These are phyloP conservation scores for Zalerion maritima DNA, from an alignment of 495 filamentous ascomycete species.

Conservation along the genomic window DNA sequence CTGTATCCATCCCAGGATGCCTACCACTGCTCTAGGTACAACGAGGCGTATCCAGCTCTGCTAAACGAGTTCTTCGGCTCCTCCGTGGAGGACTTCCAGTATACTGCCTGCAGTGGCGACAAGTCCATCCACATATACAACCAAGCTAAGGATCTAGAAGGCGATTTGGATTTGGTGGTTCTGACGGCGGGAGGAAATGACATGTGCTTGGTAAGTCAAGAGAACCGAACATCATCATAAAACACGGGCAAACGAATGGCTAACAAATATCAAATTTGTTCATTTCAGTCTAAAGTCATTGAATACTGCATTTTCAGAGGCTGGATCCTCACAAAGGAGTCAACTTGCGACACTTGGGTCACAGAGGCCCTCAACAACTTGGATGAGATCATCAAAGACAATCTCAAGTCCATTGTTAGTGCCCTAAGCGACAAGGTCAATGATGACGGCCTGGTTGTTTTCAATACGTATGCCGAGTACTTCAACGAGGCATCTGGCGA, in stretches of 20 bases:
- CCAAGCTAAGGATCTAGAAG: slow-evolving; percentile 8
- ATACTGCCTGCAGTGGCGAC: slow-evolving; percentile 14
- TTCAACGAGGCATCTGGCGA: slow-evolving; percentile 12
- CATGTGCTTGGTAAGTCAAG: slow-evolving; percentile 13
- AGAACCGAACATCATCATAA: background rate
- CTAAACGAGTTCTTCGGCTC: slow-evolving; percentile 7
- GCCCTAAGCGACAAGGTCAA: slow-evolving; percentile 13
- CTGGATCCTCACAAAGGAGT: slow-evolving; percentile 8
- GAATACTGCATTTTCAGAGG: slow-evolving; percentile 12
- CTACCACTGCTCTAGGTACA: slow-evolving; percentile 15
- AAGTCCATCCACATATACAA: slow-evolving; percentile 7
- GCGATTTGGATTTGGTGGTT: slow-evolving; percentile 14
- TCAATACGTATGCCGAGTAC: slow-evolving; percentile 14
- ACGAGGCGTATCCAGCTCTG: slow-evolving; percentile 8
- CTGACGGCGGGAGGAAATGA: slow-evolving; percentile 22
- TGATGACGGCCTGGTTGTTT: slow-evolving; percentile 11
- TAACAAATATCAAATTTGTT: no score
- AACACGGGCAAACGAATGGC: no score
- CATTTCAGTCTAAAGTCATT: slow-evolving; percentile 9
- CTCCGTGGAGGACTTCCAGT: slow-evolving; percentile 6
- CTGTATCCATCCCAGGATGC: slow-evolving; percentile 3
- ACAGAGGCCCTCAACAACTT: slow-evolving; percentile 11
- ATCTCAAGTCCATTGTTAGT: slow-evolving; percentile 9
- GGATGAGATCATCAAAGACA: slow-evolving; percentile 9
- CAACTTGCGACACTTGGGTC: no score